These are phyloP conservation scores for Alloteropsis angusta DNA, from an alignment of 202 grass and related monocot genomes.

Conservation along the genomic window DNA sequence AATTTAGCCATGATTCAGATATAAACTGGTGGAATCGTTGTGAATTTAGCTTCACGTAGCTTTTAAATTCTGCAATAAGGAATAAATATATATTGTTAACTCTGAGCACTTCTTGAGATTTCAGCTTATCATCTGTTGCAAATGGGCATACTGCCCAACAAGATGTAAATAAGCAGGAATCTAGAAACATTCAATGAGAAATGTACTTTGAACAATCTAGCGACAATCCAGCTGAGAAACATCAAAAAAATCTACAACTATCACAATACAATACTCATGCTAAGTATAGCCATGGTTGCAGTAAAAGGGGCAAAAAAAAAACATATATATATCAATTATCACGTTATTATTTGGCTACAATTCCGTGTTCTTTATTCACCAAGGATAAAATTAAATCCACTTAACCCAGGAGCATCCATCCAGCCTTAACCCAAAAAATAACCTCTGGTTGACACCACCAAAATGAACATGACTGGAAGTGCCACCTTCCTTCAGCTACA, in stretches of 20 bases:
- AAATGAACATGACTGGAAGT: conserved; percentile 31
- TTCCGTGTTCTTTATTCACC: conserved; percentile 47
- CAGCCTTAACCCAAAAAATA: conserved; percentile 32
- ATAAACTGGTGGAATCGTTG: too few relatives aligned
- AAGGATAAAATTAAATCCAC: conserved; percentile 29
- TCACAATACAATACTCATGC: neutral
- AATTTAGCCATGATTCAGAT: neutral
- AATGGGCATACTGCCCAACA: too few relatives aligned
- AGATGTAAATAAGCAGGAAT: neutral
- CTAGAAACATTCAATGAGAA: neutral
- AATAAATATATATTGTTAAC: too few relatives aligned
- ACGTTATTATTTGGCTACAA: conserved; percentile 40
- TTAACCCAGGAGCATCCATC: conserved; percentile 28
- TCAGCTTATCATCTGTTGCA: neutral
- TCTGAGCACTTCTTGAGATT: neutral
- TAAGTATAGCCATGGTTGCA: neutral
- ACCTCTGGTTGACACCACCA: conserved; percentile 25
- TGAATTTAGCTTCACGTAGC: too few relatives aligned
- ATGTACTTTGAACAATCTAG: neutral
- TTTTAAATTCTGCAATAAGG: too few relatives aligned
- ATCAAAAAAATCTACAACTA: neutral
- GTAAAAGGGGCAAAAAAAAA: neutral
- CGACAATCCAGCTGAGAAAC: neutral
- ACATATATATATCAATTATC: conserved; percentile 33
- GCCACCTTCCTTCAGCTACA: conserved; percentile 33